These are phyloP conservation scores for Penicillium salamii DNA, from an alignment of 495 filamentous ascomycete genomes.

Conservation along the genomic window DNA sequence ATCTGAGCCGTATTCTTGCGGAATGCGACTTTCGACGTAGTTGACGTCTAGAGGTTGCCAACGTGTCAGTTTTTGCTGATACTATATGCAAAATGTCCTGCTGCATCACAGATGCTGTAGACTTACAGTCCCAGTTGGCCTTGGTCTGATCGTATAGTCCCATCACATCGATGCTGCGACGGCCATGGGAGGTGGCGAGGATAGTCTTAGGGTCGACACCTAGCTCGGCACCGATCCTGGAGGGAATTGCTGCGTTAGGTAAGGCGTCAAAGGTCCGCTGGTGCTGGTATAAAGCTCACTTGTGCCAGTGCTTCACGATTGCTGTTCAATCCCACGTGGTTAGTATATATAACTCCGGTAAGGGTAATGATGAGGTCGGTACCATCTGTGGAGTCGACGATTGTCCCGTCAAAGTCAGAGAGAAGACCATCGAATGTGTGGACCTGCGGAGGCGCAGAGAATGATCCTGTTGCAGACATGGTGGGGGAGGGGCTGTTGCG, in stretches of 20 bases:
- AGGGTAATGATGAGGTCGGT: not conserved
- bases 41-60: slow-evolving; percentile 62
- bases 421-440: slow-evolving; percentile 73
- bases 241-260: not conserved
- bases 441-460: slow-evolving; percentile 56
- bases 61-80: slow-evolving; percentile 1
- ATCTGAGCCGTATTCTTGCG: slow-evolving; percentile 69
- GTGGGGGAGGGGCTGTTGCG: slow-evolving; percentile 20
- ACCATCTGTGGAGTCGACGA: slow-evolving; percentile 47
- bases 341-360: slow-evolving; percentile 1
- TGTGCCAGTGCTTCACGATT: slow-evolving; percentile 89
- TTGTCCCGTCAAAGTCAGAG: slow-evolving; percentile 84
- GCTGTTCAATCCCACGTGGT: slow-evolving; percentile 47
- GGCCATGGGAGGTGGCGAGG: slow-evolving; percentile 83
- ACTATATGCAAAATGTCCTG: not conserved
- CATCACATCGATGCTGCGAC: slow-evolving; percentile 78
- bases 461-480: slow-evolving; percentile 43
- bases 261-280: not conserved
- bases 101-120: not conserved
- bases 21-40: slow-evolving; percentile 73
- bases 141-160: slow-evolving; percentile 70
- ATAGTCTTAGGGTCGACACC: slow-evolving; percentile 80
- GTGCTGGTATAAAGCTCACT: slow-evolving; percentile 46
- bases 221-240: slow-evolving; percentile 76
- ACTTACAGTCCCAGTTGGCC: slow-evolving; percentile 90